phyloP scores from a whole-genome alignment of 306 rosid genomes.

The Gynostemma pentaphyllum region DNA sequence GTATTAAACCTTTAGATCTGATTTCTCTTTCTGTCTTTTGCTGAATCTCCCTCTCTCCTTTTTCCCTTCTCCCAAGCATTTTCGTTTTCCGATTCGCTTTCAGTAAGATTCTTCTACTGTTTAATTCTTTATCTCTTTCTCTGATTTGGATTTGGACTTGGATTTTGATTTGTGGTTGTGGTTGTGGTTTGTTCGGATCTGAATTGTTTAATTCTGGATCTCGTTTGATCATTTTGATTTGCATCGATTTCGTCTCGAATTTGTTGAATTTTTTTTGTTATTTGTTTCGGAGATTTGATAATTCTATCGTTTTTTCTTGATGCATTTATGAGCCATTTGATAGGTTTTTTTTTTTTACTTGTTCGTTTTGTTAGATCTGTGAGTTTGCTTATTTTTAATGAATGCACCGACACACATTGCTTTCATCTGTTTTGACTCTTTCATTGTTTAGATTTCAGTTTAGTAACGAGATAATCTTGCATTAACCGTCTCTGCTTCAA shows the following conservation, averaged over 20 bases:
- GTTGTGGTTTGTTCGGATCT: not conserved
- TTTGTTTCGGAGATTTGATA: not conserved
- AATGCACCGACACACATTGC: conserved; percentile 11
- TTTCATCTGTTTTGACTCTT: not conserved
- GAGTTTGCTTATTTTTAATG: not conserved
- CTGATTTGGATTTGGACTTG: not conserved
- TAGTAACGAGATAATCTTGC: not conserved
- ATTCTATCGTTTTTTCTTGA: not conserved
- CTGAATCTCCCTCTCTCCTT: no score
- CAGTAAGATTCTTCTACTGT: not conserved
- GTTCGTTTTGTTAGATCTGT: not conserved
- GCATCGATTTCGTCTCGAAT: not conserved
- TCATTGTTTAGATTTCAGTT: not conserved
- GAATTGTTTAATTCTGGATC: not conserved
- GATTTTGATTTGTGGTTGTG: not conserved
- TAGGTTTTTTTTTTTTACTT: not conserved
- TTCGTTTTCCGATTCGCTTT: not conserved
- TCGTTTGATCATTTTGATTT: not conserved
- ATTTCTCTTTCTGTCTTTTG: not conserved
- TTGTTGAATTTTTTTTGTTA: not conserved
- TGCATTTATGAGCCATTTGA: not conserved
- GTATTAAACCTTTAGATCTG: conserved; percentile 1
- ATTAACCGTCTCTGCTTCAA: not conserved
- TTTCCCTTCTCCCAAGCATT: no score
- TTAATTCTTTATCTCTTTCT: not conserved